A percentile compares a stretch with the other conserved stretches of the same genome.
Conservation (phyloP, 306 rosid species). For the Trichosanthes truncata region DNA sequence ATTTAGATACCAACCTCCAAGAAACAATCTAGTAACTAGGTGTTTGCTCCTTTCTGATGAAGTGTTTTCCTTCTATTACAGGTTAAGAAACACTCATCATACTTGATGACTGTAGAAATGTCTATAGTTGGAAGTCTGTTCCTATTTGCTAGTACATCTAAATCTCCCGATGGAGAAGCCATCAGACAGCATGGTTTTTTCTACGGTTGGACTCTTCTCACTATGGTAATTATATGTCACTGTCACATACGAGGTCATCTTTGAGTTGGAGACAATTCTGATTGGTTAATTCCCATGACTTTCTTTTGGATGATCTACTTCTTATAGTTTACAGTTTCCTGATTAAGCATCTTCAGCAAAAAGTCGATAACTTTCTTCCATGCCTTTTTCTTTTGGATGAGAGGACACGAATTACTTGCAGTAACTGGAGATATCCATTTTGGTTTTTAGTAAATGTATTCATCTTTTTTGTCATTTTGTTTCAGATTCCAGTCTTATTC, state of each 20-base stretch:
- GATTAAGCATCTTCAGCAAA: neutral
- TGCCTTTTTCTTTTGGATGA: neutral
- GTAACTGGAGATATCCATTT: neutral
- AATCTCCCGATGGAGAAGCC: slow-evolving; percentile 92
- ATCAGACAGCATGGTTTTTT: slow-evolving; percentile 66
- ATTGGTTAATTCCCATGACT: neutral
- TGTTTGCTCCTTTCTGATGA: slow-evolving; percentile 10
- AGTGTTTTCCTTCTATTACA: slow-evolving; percentile 23
- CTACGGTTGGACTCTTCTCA: slow-evolving; percentile 75
- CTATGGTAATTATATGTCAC: slow-evolving; percentile 44
- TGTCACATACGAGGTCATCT: neutral
- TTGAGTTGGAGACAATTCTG: neutral
- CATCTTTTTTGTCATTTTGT: slow-evolving; percentile 10
- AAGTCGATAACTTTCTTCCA: neutral
- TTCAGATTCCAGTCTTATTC: slow-evolving; percentile 73
- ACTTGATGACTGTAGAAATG: slow-evolving; percentile 96
- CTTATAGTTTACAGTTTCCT: neutral
- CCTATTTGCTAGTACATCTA: slow-evolving; percentile 58
- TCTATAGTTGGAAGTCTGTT: slow-evolving; percentile 83
- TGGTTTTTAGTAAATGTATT: neutral
- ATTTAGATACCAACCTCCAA: neutral
- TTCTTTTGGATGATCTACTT: neutral
- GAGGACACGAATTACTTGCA: neutral
- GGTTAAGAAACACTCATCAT: slow-evolving; percentile 95
- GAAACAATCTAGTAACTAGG: neutral